A percentile compares a stretch with the other conserved stretches of the same genome.
Conservation (phyloP, 2,329 filamentous ascomycete species). For the Colletotrichum plurivorum region DNA sequence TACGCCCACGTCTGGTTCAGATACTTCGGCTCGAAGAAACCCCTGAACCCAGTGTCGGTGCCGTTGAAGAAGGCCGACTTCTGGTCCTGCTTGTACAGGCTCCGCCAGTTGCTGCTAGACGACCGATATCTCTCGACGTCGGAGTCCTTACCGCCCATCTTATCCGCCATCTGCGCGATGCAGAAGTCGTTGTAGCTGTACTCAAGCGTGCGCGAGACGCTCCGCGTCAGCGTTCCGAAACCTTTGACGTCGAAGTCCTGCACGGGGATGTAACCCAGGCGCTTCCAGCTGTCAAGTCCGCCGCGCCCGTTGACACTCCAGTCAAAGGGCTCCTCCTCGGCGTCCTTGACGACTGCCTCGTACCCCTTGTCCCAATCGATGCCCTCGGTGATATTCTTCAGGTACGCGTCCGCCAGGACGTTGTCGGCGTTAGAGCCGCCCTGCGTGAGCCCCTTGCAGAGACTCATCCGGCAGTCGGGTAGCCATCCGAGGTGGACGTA, state of each 20-base stretch:
- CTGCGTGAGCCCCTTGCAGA: conserved; percentile 81
- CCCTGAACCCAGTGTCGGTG: conserved; percentile 74
- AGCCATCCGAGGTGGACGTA: conserved; percentile 79
- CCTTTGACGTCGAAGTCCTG: conserved; percentile 77
- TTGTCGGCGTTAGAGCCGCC: conserved; percentile 83
- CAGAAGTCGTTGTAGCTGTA: conserved; percentile 85
- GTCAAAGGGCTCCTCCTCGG: conserved; percentile 77
- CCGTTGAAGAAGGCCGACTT: conserved; percentile 67
- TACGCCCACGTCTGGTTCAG: conserved; percentile 77
- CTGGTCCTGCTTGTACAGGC: conserved; percentile 74
- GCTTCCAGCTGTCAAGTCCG: conserved; percentile 80
- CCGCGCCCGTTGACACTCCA: conserved; percentile 81
- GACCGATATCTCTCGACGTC: conserved; percentile 73
- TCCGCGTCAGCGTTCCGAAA: conserved; percentile 78
- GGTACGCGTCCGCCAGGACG: conserved; percentile 75
- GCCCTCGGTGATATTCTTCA: conserved; percentile 74
- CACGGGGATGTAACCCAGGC: conserved; percentile 78
- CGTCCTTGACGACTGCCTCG: conserved; percentile 79
- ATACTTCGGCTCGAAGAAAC: conserved; percentile 79
- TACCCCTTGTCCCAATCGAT: conserved; percentile 79
- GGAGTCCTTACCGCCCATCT: conserved; percentile 65
- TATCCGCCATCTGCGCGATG: conserved; percentile 73
- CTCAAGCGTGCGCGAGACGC: conserved; percentile 80
- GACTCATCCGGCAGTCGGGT: conserved; percentile 83
- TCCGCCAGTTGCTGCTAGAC: conserved; percentile 76